Conservation (phyloP, 805 yeast genomes). For the Isabelozyma heimii region DNA sequence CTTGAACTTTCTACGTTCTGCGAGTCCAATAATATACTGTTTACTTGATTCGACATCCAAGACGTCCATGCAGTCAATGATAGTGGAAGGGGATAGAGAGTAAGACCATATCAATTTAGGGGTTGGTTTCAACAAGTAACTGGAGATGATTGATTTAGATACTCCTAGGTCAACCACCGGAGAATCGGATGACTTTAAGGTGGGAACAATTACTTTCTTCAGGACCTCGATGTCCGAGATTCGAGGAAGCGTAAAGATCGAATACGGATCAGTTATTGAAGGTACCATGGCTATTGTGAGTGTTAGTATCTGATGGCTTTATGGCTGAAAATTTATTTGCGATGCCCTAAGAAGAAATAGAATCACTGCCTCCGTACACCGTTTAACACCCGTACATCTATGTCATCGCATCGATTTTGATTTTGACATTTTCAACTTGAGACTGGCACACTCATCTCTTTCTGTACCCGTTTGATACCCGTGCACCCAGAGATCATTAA, state of each 20-base stretch:
- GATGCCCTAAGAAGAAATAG: conserved; percentile 3
- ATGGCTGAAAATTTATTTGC: neutral
- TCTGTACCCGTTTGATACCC: too few species aligned
- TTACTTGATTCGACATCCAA: conserved; percentile 7
- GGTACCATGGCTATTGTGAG: conserved; percentile 4
- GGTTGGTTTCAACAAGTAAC: conserved; percentile 51
- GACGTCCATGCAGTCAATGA: conserved; percentile 42
- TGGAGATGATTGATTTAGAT: conserved; percentile 51
- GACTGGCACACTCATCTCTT: too few species aligned
- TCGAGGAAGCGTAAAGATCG: conserved; percentile 31
- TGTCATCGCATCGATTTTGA: too few species aligned
- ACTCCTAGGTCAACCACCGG: conserved; percentile 48
- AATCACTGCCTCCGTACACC: conserved; percentile 1
- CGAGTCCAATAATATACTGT: conserved; percentile 37
- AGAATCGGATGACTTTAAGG: conserved; percentile 18
- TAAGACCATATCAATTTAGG: conserved; percentile 58
- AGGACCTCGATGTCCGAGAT: conserved; percentile 24
- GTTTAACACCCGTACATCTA: neutral
- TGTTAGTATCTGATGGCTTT: neutral
- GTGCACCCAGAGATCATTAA: too few species aligned
- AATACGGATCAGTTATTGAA: conserved; percentile 26
- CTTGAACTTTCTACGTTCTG: conserved; percentile 31
- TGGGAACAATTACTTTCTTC: conserved; percentile 22
- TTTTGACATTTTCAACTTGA: too few species aligned
- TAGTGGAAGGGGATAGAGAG: conserved; percentile 48